A percentile compares a stretch with the other conserved stretches of the same genome.
Evolutionary conservation across 2,329 filamentous ascomycete genomes (phyloP).

Genomic region (Polychaeton citri): DNA sequence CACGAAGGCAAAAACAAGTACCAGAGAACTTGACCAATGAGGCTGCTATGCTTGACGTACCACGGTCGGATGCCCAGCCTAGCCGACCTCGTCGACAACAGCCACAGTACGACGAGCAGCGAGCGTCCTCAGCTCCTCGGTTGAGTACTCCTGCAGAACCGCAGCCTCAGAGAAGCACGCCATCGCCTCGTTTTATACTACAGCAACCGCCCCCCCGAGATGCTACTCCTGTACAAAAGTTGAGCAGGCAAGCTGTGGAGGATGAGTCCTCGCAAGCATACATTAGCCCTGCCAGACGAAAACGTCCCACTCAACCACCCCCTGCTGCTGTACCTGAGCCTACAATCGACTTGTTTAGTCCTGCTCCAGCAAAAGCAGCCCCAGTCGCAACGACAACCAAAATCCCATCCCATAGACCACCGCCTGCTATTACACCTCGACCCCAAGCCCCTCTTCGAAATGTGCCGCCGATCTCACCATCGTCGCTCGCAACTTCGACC

Average conservation of each 20-base stretch:
- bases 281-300: conserved; percentile 72
- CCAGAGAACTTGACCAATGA: conserved; percentile 31
- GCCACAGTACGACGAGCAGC: neutral
- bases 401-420: conserved; percentile 22
- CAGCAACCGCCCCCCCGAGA: conserved; percentile 24
- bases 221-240: conserved; percentile 37
- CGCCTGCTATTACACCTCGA: conserved; percentile 26
- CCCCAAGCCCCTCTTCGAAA: conserved; percentile 41
- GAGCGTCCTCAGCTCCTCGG: neutral
- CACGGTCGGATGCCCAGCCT: conserved; percentile 25
- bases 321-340: conserved; percentile 15
- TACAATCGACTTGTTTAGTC: conserved; percentile 23
- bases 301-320: conserved; percentile 43
- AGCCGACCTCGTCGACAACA: neutral
- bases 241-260: conserved; percentile 62
- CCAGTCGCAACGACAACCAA: conserved; percentile 1
- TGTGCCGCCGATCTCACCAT: conserved; percentile 54
- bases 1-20: conserved; percentile 7
- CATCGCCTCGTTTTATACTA: conserved; percentile 27
- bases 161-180: conserved; percentile 17
- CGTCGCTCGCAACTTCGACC: conserved; percentile 62
- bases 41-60: conserved; percentile 65
- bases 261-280: conserved; percentile 75
- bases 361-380: conserved; percentile 7
- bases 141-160: conserved; percentile 8